Evolutionary conservation across 192 early-diverging fungal species (phyloP).

Genomic region (Anaeromyces robustus): DNA sequence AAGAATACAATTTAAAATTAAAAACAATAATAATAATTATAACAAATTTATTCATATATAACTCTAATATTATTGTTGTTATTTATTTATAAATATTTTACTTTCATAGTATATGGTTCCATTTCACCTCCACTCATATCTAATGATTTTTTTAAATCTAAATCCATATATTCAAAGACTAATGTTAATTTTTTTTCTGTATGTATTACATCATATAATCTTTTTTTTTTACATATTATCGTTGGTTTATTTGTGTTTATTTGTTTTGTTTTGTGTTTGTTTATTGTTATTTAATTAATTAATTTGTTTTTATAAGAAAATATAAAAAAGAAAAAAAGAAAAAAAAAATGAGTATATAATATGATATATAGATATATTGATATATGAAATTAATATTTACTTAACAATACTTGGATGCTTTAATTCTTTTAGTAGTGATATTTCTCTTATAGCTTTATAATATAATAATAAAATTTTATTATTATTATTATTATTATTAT

Average conservation of each 20-base stretch:
- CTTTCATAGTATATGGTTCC: constrained; percentile 69
- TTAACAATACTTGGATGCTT: constrained; percentile 50
- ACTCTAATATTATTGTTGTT: background rate
- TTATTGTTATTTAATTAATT: too few relatives aligned
- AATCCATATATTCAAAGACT: constrained; percentile 97
- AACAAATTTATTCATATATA: too few relatives aligned
- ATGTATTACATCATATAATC: constrained; percentile 91
- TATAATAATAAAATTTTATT: too few relatives aligned
- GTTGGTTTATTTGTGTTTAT: too few relatives aligned
- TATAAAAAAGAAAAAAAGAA: too few relatives aligned
- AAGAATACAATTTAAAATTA: background rate
- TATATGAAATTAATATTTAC: too few relatives aligned
- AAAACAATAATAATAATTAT: background rate
- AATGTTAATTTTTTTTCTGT: constrained; percentile 95
- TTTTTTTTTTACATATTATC: constrained; percentile 9
- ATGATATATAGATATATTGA: too few relatives aligned
- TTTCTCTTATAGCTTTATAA: constrained; percentile 63
- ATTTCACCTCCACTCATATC: constrained; percentile 71
- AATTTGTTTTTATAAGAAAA: too few relatives aligned
- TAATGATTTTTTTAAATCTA: constrained; percentile 97
- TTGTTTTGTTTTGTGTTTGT: too few relatives aligned
- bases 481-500: too few relatives aligned
- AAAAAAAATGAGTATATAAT: too few relatives aligned
- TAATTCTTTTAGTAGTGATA: constrained; percentile 66
- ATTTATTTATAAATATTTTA: constrained; percentile 10